A percentile compares a stretch with the other conserved stretches of the same genome.
Conservation (phyloP, 192 early-diverging fungal genomes). For the Obelidium mucronatum region DNA sequence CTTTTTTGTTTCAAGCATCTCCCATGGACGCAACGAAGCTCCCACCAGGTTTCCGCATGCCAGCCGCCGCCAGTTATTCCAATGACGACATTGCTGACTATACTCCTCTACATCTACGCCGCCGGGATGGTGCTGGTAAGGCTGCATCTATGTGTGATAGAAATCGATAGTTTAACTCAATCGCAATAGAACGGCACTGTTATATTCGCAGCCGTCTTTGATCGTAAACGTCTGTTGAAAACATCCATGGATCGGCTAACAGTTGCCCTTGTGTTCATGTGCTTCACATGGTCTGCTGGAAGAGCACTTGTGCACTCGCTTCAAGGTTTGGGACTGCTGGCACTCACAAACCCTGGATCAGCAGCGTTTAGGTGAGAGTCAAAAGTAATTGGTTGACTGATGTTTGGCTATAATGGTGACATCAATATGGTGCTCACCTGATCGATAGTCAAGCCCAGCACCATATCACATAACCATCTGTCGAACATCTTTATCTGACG, state of each 20-base stretch:
- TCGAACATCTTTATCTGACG: no score
- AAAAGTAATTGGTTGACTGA: no score
- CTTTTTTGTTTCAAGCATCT: no score
- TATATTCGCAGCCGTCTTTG: neutral
- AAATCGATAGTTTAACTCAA: neutral
- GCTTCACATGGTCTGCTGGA: conserved; percentile 16
- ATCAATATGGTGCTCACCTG: no score
- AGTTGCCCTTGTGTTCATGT: neutral
- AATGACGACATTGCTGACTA: neutral
- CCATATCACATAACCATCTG: neutral
- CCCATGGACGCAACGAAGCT: no score
- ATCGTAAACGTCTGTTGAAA: neutral
- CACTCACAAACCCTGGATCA: neutral
- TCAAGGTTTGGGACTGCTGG: neutral
- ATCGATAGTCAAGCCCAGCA: no score
- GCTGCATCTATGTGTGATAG: neutral
- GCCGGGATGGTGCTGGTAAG: neutral
- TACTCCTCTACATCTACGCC: conserved; percentile 21
- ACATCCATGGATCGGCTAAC: conserved; percentile 19
- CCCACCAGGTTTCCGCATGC: no score
- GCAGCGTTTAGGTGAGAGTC: neutral
- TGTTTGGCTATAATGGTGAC: no score
- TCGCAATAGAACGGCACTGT: neutral
- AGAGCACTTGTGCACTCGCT: neutral
- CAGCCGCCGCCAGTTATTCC: neutral